Conservation (phyloP, 1,284 basidiomycete genomes). For the Schizophyllum commune region DNA sequence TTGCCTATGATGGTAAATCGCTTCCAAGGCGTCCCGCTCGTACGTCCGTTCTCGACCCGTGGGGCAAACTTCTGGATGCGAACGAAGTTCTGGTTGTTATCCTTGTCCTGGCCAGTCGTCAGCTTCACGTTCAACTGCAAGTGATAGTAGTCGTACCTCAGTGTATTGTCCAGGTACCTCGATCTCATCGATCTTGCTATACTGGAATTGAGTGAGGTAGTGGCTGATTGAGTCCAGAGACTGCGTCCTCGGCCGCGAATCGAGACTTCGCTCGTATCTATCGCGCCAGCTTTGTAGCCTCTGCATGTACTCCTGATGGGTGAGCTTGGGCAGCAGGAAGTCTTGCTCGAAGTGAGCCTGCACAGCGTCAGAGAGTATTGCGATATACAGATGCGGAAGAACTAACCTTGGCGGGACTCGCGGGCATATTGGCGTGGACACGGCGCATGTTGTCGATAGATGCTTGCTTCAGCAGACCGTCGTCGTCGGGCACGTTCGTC, state of each 20-base stretch:
- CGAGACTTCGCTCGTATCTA: constrained; percentile 82
- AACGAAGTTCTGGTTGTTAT: constrained; percentile 89
- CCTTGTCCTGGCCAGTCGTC: constrained; percentile 66
- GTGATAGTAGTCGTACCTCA: constrained; percentile 47
- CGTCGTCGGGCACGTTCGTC: constrained; percentile 64
- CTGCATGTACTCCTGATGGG: constrained; percentile 83
- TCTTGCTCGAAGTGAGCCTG: constrained; percentile 75
- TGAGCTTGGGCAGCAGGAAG: constrained; percentile 78
- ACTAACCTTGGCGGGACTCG: constrained; percentile 58
- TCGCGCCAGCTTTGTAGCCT: constrained; percentile 92
- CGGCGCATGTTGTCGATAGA: constrained; percentile 61
- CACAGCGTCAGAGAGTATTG: constrained; percentile 5
- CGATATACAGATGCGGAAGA: constrained; percentile 2
- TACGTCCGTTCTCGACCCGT: constrained; percentile 84
- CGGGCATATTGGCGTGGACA: constrained; percentile 60
- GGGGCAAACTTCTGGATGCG: constrained; percentile 90
- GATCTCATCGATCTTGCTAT: constrained; percentile 96
- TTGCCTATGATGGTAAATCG: constrained; percentile 90
- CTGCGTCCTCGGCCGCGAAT: constrained; percentile 77
- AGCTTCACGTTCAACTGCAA: constrained; percentile 5
- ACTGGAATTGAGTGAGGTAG: constrained; percentile 97
- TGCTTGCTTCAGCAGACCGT: constrained; percentile 59
- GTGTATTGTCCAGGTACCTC: constrained; percentile 99
- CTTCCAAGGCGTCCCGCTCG: constrained; percentile 83
- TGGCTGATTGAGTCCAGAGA: constrained; percentile 89